Percentiles rank a stretch among this genome's conserved stretches.
Conservation (phyloP, 805 yeast genomes). For the Spathaspora boniae region DNA sequence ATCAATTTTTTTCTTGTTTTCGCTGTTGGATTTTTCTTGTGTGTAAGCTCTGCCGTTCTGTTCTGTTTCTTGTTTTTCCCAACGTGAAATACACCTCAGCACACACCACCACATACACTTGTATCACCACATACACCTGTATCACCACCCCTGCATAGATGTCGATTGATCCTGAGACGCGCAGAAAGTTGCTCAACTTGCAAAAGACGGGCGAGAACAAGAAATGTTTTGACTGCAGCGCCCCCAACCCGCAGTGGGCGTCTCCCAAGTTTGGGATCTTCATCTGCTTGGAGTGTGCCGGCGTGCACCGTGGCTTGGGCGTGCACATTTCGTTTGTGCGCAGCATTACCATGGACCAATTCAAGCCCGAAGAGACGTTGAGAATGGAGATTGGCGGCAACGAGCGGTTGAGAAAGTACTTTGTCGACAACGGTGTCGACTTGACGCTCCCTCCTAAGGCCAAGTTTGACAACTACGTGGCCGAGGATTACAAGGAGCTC, state of each 20-base stretch:
- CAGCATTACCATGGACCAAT: conserved; percentile 97
- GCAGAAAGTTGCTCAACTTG: conserved; percentile 68
- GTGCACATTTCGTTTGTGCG: conserved; percentile 96
- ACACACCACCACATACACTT: background rate
- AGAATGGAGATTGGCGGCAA: conserved; percentile 97
- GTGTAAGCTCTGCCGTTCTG: too few relatives aligned
- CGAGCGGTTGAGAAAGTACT: conserved; percentile 64
- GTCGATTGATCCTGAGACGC: conserved; percentile 93
- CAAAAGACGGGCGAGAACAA: conserved; percentile 75
- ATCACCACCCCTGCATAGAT: conserved; percentile 17
- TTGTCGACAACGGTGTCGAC: conserved; percentile 70
- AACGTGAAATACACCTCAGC: background rate
- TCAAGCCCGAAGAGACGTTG: conserved; percentile 85
- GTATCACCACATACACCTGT: background rate
- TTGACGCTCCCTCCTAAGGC: conserved; percentile 56
- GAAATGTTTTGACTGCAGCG: conserved; percentile 88
- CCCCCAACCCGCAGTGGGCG: conserved; percentile 99
- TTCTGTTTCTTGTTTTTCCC: too few relatives aligned
- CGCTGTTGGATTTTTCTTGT: background rate
- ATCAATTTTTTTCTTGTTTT: conserved; percentile 2
- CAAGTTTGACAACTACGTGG: conserved; percentile 86
- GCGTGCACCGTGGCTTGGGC: conserved; percentile 91
- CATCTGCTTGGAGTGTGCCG: conserved; percentile 97
- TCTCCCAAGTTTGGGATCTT: conserved; percentile 97
- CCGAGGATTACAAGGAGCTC: conserved; percentile 89